phyloP scores from a whole-genome alignment of 1,284 basidiomycete species.

The Sporisorium graminicola region DNA sequence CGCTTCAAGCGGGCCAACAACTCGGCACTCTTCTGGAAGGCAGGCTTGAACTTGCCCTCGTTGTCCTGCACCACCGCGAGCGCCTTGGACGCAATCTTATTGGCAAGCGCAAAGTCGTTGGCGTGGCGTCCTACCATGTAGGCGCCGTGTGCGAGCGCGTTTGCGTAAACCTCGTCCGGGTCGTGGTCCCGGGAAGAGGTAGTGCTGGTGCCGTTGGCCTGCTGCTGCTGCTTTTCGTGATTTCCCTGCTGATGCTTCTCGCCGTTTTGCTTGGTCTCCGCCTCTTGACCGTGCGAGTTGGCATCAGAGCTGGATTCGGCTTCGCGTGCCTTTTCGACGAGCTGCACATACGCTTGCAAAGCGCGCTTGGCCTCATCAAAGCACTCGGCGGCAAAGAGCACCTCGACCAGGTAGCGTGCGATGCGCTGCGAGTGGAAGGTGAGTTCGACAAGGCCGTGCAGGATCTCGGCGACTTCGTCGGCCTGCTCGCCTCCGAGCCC shows the following conservation, averaged over 20 bases:
- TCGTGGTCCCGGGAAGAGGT: conserved; percentile 42
- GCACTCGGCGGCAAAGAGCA: conserved; percentile 64
- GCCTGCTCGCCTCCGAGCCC: conserved; percentile 61
- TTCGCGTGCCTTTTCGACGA: conserved; percentile 66
- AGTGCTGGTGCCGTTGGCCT: conserved; percentile 17
- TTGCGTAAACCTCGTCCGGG: conserved; percentile 52
- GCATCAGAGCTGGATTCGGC: conserved; percentile 29
- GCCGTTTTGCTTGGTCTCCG: conserved; percentile 15
- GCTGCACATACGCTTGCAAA: conserved; percentile 59
- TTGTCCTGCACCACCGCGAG: conserved; percentile 39
- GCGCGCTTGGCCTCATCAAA: conserved; percentile 61
- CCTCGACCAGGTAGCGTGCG: conserved; percentile 55
- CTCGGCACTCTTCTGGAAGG: conserved; percentile 15
- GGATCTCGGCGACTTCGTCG: conserved; percentile 64
- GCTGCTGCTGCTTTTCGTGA: conserved; percentile 4
- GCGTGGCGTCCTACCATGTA: conserved; percentile 49
- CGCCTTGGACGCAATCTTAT: conserved; percentile 54
- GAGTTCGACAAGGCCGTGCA: conserved; percentile 61
- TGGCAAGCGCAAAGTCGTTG: conserved; percentile 44
- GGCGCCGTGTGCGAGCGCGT: conserved; percentile 59
- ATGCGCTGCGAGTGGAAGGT: conserved; percentile 67
- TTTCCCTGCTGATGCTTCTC: conserved; percentile 14
- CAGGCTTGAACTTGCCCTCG: conserved; percentile 33
- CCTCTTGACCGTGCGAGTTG: conserved; percentile 20
- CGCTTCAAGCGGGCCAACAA: conserved; percentile 52